A percentile compares a stretch with the other conserved stretches of the same genome.
phyloP scores from a whole-genome alignment of 257 asterid genomes.

The Solanum sejunctum region DNA sequence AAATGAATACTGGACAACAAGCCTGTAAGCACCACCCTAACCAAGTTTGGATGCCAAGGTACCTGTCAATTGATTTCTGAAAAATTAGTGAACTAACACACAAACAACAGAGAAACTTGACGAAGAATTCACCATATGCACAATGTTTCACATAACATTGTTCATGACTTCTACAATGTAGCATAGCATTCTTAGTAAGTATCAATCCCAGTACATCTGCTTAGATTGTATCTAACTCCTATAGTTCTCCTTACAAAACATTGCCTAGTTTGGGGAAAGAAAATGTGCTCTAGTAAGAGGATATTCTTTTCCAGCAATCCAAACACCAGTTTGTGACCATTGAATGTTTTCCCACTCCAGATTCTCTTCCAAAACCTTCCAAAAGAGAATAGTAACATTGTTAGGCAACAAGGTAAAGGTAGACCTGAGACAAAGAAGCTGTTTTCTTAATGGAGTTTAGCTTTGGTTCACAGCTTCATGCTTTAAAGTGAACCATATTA shows the following conservation, averaged over 20 bases:
- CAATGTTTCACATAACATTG: background rate
- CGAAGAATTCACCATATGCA: background rate
- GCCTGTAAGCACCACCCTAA: no score
- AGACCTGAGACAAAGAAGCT: background rate
- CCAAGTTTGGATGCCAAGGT: no score
- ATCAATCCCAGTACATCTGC: background rate
- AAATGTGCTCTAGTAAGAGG: conserved; percentile 81
- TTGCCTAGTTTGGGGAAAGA: conserved; percentile 45
- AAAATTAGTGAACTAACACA: background rate
- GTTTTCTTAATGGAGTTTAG: background rate
- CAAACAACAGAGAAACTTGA: background rate
- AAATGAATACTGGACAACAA: no score
- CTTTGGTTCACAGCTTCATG: background rate
- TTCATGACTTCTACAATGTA: background rate
- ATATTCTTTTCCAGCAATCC: conserved; percentile 72
- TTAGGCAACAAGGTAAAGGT: background rate
- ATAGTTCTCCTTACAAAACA: background rate
- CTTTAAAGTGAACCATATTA: background rate
- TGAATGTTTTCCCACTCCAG: conserved; percentile 86
- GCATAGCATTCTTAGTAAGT: background rate
- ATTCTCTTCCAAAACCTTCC: conserved; percentile 74
- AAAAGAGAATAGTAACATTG: background rate
- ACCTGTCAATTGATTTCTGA: no score
- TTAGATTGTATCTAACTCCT: background rate
- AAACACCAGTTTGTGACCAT: conserved; percentile 82